A percentile compares a stretch with the other conserved stretches of the same genome.
phyloP scores from a whole-genome alignment of 352 stramenopile species.

The Pythium myriotylum region DNA sequence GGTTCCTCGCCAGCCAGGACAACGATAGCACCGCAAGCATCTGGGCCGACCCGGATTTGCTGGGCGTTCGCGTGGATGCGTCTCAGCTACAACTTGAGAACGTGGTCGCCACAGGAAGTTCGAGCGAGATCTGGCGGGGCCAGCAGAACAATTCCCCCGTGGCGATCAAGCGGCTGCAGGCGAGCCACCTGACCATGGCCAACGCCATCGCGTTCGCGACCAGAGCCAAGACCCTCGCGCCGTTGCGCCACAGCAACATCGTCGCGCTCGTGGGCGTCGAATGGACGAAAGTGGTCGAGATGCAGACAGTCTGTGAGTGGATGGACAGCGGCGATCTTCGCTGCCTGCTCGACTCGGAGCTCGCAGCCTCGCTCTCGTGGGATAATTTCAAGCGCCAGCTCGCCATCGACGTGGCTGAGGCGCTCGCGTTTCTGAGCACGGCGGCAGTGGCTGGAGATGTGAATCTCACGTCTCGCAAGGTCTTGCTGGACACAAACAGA shows the following conservation, averaged over 20 bases:
- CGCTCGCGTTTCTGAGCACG: constrained; percentile 17
- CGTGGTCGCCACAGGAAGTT: too few relatives aligned
- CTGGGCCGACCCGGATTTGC: too few relatives aligned
- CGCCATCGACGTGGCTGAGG: constrained; percentile 30
- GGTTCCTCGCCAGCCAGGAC: too few relatives aligned
- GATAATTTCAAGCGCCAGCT: constrained; percentile 24
- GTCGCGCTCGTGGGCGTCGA: constrained; percentile 26
- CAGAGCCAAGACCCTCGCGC: constrained; percentile 8
- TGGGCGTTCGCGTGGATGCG: too few relatives aligned
- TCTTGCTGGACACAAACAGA: neutral
- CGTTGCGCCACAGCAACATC: constrained; percentile 24
- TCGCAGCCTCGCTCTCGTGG: constrained; percentile 17
- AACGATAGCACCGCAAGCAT: too few relatives aligned
- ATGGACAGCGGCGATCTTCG: constrained; percentile 28
- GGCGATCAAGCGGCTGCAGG: constrained; percentile 26
- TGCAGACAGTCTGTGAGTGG: constrained; percentile 21
- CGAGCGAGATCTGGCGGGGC: too few relatives aligned
- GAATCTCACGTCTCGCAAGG: neutral
- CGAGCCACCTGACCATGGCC: constrained; percentile 15
- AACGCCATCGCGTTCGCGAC: constrained; percentile 18
- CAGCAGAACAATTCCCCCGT: neutral
- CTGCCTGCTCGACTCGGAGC: constrained; percentile 12
- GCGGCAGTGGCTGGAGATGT: constrained; percentile 13
- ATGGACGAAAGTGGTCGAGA: constrained; percentile 18
- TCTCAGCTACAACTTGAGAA: too few relatives aligned